These are phyloP conservation scores for Aschersonia sp. DNA, from an alignment of 2,329 filamentous ascomycete species.

Conservation along the genomic window DNA sequence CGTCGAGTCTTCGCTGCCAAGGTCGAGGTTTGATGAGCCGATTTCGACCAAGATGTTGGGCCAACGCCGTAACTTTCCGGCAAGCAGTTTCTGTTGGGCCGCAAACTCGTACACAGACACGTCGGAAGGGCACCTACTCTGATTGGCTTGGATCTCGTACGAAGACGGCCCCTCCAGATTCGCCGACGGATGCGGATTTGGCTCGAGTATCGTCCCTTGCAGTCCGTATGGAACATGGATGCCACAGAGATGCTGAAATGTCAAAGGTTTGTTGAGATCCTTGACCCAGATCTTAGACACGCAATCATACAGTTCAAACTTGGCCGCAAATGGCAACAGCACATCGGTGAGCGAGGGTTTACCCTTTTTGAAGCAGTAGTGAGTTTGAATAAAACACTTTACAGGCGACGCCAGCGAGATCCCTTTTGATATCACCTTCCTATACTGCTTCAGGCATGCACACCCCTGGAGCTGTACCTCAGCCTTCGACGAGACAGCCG, in stretches of 20 bases:
- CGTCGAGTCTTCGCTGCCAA: constrained; percentile 37
- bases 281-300: constrained; percentile 5
- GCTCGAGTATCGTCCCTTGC: too few species aligned
- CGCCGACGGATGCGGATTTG: too few species aligned
- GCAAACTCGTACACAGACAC: constrained; percentile 37
- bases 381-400: constrained; percentile 13
- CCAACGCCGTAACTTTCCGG: constrained; percentile 34
- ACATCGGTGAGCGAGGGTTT: too few species aligned
- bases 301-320: constrained; percentile 8
- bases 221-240: too few species aligned
- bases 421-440: constrained; percentile 2
- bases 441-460: neutral
- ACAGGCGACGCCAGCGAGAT: constrained; percentile 10
- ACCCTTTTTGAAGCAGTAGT: too few species aligned
- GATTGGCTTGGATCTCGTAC: constrained; percentile 36
- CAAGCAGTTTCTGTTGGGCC: constrained; percentile 32
- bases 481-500: too few species aligned
- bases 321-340: constrained; percentile 6
- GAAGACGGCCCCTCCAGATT: constrained; percentile 28
- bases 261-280: constrained; percentile 1
- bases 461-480: neutral
- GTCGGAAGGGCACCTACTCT: constrained; percentile 28
- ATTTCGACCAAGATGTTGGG: constrained; percentile 32
- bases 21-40: constrained; percentile 40
- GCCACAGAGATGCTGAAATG: constrained; percentile 4